Evolutionary conservation across 2,329 filamentous ascomycete genomes (phyloP).

Genomic region (Chaetomium olivaceum): DNA sequence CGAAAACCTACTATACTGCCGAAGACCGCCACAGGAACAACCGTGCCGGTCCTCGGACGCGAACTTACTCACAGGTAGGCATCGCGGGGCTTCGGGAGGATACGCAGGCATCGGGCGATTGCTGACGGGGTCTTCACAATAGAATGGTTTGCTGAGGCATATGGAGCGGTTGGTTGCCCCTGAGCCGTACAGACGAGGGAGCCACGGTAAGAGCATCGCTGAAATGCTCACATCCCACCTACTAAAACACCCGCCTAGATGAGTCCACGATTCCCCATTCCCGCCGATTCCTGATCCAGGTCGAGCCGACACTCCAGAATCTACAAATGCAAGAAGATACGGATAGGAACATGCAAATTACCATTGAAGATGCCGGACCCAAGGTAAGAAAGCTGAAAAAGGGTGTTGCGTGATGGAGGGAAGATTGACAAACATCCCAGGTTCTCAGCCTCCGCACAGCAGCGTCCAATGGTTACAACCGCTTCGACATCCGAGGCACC

Average conservation of each 20-base stretch:
- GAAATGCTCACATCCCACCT: background rate
- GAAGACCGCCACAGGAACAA: constrained; percentile 54
- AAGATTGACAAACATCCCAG: constrained; percentile 43
- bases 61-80: constrained; percentile 58
- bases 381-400: constrained; percentile 62
- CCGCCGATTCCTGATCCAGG: constrained; percentile 82
- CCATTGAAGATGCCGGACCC: constrained; percentile 90
- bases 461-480: constrained; percentile 80
- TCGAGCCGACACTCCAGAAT: constrained; percentile 77
- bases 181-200: constrained; percentile 59
- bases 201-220: constrained; percentile 50
- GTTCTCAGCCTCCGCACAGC: constrained; percentile 82
- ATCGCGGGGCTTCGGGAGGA: background rate
- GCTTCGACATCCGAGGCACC: constrained; percentile 88
- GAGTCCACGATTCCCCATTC: constrained; percentile 64
- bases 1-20: constrained; percentile 59
- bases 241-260: constrained; percentile 53
- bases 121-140: constrained; percentile 34
- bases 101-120: constrained; percentile 1
- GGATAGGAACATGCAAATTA: constrained; percentile 94
- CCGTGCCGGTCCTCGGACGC: constrained; percentile 51
- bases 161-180: constrained; percentile 53
- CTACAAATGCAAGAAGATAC: constrained; percentile 87
- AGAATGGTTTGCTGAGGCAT: constrained; percentile 57
- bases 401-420: background rate